Evolutionary conservation across 2,329 filamentous ascomycete genomes (phyloP), one percentile per base, ranked within the genome.

Genomic region (Verticillium tricorpus): DNA sequence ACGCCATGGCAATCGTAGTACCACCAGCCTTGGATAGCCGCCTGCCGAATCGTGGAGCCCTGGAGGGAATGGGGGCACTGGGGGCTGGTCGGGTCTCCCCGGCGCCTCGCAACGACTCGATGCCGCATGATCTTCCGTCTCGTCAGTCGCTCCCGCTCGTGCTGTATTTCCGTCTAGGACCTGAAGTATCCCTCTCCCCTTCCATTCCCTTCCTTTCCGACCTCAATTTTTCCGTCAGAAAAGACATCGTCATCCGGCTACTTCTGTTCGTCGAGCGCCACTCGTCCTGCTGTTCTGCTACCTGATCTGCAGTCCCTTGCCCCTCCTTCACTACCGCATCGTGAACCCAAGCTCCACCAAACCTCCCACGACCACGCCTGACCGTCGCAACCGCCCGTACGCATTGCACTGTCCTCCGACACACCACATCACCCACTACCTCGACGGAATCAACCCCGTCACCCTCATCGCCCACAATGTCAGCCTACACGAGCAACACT

Each of bases 401-500:
- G 14, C 37, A 61, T 22, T 19, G 32, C 32, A 57, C 34, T 7
- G 22, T 19, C 50, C 25, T 12, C 32, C 39, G 37, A 31, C 11
- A 17, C 35, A 8, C 19, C 32, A 9, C 54, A 32, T 31, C 28
- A 15, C 25, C 14, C 22, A 17, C 6, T 32, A 19, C 34, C 14
- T 14, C 34, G 14, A 35, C 34, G 8, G 2, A 4, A 8, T 14
- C 14, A 35, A 3, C 34, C 34, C 14, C 9, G 9, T 35, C 34
- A 11, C 34, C 34, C 34, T 14, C 34, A 50, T 52, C 55, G 22
- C 22, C 56, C 59, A 58, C 39, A 54, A 67, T 67, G 66, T 65
- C 64, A 55, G 61, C 63, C 37, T 64, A 65, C 61, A 61, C 57
- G 55, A 61, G 62, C 67, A 76, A 76, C 64, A 76, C 76, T 68